phyloP scores from a whole-genome alignment of 164 flowering plant species.

The Stephania japonica region DNA sequence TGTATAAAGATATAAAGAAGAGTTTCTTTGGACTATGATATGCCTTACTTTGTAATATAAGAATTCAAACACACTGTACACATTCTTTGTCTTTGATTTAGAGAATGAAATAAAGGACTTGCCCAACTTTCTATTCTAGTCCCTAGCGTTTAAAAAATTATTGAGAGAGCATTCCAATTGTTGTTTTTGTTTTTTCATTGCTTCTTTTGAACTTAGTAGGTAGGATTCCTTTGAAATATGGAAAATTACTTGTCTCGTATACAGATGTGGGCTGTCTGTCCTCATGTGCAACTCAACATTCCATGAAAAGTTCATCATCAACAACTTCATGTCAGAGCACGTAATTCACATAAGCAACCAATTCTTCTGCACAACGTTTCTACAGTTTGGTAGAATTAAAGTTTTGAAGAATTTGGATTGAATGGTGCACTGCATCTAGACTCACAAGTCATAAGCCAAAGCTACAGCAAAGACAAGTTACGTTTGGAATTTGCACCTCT shows the following conservation, averaged over 20 bases:
- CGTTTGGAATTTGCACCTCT: background rate
- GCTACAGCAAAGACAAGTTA: too few relatives aligned
- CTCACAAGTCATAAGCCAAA: too few relatives aligned
- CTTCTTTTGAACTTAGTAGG: conserved; percentile 4
- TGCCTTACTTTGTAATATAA: background rate
- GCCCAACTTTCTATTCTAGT: conserved; percentile 1
- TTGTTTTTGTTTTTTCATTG: conserved; percentile 1
- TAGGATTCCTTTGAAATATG: background rate
- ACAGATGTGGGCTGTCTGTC: conserved; percentile 2
- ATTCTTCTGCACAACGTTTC: background rate
- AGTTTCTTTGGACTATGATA: background rate
- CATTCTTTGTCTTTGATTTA: background rate
- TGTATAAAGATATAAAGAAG: background rate
- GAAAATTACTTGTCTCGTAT: background rate
- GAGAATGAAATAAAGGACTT: background rate
- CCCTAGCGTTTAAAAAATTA: background rate
- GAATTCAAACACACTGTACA: background rate
- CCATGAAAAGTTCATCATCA: background rate
- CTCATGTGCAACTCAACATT: conserved; percentile 5
- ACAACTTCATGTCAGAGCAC: background rate
- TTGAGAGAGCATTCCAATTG: conserved; percentile 1
- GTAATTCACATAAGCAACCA: background rate
- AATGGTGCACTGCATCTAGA: background rate
- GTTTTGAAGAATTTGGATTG: background rate
- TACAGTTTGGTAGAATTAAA: background rate